Percentiles rank a stretch among this genome's conserved stretches.
phyloP scores from a whole-genome alignment of 768 basidiomycete species.

The Melanogaster broomeanus region DNA sequence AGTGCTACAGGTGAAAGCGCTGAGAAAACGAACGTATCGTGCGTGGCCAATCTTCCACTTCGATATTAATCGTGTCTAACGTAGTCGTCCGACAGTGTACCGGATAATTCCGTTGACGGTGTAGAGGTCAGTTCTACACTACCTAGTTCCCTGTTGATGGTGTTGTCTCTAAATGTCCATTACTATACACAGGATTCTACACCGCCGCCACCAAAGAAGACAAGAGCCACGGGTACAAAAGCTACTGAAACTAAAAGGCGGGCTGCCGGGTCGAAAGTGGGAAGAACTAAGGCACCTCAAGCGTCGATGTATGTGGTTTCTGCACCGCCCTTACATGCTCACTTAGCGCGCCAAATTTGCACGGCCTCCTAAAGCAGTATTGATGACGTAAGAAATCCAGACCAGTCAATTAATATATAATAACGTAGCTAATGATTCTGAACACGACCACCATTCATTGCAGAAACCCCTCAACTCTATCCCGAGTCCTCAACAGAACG shows the following conservation, averaged over 20 bases:
- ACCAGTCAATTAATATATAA: conserved; percentile 20
- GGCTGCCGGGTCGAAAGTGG: conserved; percentile 13
- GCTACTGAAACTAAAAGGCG: conserved; percentile 5
- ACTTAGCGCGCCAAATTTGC: not conserved
- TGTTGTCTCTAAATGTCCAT: not conserved
- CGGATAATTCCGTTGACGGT: conserved; percentile 15
- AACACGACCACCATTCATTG: conserved; percentile 11
- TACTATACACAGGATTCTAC: conserved; percentile 10
- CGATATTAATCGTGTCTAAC: not conserved
- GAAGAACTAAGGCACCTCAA: conserved; percentile 16
- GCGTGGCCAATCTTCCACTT: conserved; percentile 15
- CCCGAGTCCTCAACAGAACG: conserved; percentile 22
- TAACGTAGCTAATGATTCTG: conserved; percentile 9
- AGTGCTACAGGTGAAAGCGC: conserved; percentile 7
- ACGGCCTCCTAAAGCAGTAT: conserved; percentile 18
- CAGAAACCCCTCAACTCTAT: conserved; percentile 29
- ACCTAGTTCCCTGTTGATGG: conserved; percentile 1
- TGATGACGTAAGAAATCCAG: conserved; percentile 33
- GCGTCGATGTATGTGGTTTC: conserved; percentile 10
- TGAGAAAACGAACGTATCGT: conserved; percentile 19
- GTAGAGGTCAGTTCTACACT: conserved; percentile 27
- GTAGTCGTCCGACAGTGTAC: conserved; percentile 13
- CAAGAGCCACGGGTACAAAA: conserved; percentile 34
- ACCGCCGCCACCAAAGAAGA: conserved; percentile 42
- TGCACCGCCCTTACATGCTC: not conserved